Conservation (phyloP, 805 yeast genomes). For the Starmera dryadoides region DNA sequence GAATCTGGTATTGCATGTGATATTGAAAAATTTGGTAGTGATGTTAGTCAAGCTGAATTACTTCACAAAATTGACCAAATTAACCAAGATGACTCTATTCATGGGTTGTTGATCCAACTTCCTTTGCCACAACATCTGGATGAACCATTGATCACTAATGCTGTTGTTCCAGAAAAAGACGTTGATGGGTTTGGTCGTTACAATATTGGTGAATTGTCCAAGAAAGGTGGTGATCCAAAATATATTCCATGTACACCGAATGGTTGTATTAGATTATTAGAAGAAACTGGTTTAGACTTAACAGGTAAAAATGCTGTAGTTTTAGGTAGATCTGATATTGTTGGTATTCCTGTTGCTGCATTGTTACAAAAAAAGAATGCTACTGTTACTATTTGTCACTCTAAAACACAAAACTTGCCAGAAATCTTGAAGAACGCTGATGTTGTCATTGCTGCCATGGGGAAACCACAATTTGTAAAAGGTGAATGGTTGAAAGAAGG, state of each 20-base stretch:
- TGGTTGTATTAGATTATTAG: constrained; percentile 63
- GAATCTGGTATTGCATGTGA: constrained; percentile 61
- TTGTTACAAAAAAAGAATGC: constrained; percentile 66
- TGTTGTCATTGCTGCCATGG: constrained; percentile 73
- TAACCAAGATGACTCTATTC: constrained; percentile 53
- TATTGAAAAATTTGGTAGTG: constrained; percentile 51
- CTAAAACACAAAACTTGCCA: constrained; percentile 48
- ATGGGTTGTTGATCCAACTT: constrained; percentile 70
- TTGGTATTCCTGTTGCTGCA: constrained; percentile 74
- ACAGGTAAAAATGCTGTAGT: constrained; percentile 75
- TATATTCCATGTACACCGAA: constrained; percentile 82
- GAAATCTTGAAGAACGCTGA: constrained; percentile 56
- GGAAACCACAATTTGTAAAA: constrained; percentile 60
- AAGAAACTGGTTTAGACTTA: constrained; percentile 46
- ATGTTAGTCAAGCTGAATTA: constrained; percentile 48
- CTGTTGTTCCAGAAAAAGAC: constrained; percentile 62
- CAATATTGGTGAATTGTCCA: constrained; percentile 72
- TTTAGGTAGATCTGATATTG: constrained; percentile 80
- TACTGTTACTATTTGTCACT: constrained; percentile 71
- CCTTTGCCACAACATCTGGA: constrained; percentile 70
- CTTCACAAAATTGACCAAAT: constrained; percentile 45
- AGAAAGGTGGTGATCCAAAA: constrained; percentile 62
- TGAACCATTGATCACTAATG: constrained; percentile 59
- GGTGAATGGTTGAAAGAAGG: constrained; percentile 70
- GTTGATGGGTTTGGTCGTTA: constrained; percentile 79